Conservation (phyloP, 2,329 filamentous ascomycete genomes). For the Ceratocystis diversiconidia region DNA sequence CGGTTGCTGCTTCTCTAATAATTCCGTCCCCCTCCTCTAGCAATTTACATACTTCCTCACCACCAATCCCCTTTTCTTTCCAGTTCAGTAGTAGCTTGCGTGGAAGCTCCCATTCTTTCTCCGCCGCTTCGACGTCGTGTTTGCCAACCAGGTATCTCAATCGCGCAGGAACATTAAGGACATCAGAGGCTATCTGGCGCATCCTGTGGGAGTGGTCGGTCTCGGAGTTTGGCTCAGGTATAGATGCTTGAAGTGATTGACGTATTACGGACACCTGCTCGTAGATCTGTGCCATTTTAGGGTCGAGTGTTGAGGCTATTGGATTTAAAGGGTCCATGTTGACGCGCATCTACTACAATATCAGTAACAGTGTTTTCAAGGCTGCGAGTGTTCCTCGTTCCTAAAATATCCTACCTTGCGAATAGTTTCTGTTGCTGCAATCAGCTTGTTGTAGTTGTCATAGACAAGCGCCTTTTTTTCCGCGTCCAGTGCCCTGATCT, state of each 20-base stretch:
- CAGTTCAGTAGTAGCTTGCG: conserved; percentile 37
- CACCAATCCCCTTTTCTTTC: conserved; percentile 41
- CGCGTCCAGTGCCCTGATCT: conserved; percentile 80
- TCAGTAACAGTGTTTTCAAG: not conserved
- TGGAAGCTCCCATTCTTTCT: conserved; percentile 41
- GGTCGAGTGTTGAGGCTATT: conserved; percentile 56
- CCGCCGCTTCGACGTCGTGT: conserved; percentile 48
- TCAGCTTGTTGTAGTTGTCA: conserved; percentile 95
- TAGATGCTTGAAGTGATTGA: conserved; percentile 34
- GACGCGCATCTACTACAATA: conserved; percentile 47
- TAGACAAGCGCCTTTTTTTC: conserved; percentile 96
- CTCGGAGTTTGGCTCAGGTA: conserved; percentile 33
- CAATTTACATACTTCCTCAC: conserved; percentile 38
- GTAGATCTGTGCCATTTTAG: conserved; percentile 62
- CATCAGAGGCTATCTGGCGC: conserved; percentile 47
- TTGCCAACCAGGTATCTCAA: conserved; percentile 43
- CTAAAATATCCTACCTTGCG: conserved; percentile 40
- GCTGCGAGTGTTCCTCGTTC: not conserved
- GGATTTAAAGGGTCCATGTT: conserved; percentile 70
- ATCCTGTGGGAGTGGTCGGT: conserved; percentile 25
- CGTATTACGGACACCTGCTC: conserved; percentile 42
- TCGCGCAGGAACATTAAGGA: conserved; percentile 45
- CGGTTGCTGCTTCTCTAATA: conserved; percentile 23
- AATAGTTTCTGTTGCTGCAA: conserved; percentile 93
- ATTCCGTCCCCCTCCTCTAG: conserved; percentile 42